Evolutionary conservation across 257 asterid species (phyloP).

Genomic region (Solanum virginianum): DNA sequence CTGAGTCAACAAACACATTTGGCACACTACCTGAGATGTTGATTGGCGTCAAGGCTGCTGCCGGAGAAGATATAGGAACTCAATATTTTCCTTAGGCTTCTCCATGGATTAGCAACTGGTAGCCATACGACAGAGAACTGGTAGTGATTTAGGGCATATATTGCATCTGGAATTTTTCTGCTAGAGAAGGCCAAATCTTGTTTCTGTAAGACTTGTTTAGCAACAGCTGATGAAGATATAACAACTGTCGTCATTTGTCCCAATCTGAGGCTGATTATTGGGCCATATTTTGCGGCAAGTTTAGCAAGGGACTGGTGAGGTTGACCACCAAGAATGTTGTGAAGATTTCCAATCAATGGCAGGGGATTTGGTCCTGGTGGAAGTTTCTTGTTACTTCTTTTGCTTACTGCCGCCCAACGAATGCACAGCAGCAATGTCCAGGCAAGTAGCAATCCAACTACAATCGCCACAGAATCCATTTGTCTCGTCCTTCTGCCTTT

Average conservation of each 20-base stretch:
- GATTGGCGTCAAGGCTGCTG: conserved; percentile 54
- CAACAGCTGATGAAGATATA: neutral
- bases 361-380: conserved; percentile 6
- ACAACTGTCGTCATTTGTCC: neutral
- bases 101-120: conserved; percentile 10
- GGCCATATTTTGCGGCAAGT: conserved; percentile 15
- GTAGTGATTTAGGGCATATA: conserved; percentile 7
- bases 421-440: neutral
- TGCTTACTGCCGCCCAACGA: neutral
- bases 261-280: conserved; percentile 1
- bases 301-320: conserved; percentile 9
- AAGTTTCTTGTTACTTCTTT: neutral
- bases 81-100: conserved; percentile 8
- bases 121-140: conserved; percentile 4
- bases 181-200: conserved; percentile 12
- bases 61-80: conserved; percentile 45
- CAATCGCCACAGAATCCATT: conserved; percentile 13
- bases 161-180: conserved; percentile 7
- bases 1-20: neutral
- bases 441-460: conserved; percentile 30
- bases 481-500: no score
- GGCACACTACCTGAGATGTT: conserved; percentile 25
- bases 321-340: conserved; percentile 6
- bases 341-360: conserved; percentile 4
- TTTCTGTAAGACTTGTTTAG: conserved; percentile 2